Base-by-base conservation (phyloP, 2,329 filamentous ascomycete genomes). In the Fusarium miscanthi region DNA sequence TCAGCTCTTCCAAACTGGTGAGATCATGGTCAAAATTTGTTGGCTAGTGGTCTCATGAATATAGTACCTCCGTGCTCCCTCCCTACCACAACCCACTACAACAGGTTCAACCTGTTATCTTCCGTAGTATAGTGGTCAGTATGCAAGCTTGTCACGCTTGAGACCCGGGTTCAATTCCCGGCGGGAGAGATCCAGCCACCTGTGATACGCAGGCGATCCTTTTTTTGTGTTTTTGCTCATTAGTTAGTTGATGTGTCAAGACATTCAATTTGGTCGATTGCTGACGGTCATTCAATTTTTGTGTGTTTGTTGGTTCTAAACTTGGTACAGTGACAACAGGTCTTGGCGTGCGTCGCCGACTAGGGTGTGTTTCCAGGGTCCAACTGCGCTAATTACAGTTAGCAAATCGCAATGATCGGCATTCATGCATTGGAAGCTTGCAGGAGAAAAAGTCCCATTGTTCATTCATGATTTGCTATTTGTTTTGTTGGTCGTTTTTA, bases 111-210 rank as follows among this genome's bases (percentile, higher is more conserved):
- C 31, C 48, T 56, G 58, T 21, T 54, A 43, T 66, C 63, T 66
- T 66, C 63, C 63, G 61, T 66, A 66, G 63, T 66, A 59, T 66
- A 59, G 60, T 66, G 63, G 63, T 66, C 63, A 66, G 63, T 65
- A 66, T 66, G 63, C 63, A 66, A 66, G 60, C 63, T 66, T 66
- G 61, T 66, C 61, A 66, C 63, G 51, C 63, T 66, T 66, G 63
- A 66, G 61, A 66, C 63, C 61, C 40, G 40, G 61, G 63, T 46
- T 66, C 52, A 66, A 66, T 66, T 66, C 63, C 63, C 63, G 61
- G 63, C 61, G 51, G 43, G 51, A 66, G 63, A 66, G 45, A 66
- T 68, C 65, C 65, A 54, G 65, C 65, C 65, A 68, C 35, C 63
- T 68, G 65, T 61, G 49, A 41, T 23, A 57, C 57, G 53, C 65